Evolutionary conservation across 78 protist genomes (phyloP).

Genomic region (Mastigamoeba balamuthi): DNA sequence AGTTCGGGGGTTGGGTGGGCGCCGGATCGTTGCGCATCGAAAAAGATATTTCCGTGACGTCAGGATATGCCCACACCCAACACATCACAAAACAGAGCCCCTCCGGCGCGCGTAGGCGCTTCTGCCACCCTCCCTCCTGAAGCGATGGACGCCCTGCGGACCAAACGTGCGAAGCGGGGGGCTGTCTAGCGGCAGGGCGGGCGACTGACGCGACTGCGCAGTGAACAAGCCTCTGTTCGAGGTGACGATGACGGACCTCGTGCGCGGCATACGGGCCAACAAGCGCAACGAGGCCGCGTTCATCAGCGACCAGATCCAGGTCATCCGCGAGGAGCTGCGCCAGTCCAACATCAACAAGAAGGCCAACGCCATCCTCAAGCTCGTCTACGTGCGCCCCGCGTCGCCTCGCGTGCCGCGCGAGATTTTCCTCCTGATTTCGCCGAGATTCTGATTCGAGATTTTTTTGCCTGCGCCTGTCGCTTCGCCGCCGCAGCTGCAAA

Average conservation of each 20-base stretch:
- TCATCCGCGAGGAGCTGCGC: constrained; percentile 74
- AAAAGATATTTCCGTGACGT: too few relatives aligned
- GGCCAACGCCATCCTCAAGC: constrained; percentile 77
- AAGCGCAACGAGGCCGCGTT: constrained; percentile 65
- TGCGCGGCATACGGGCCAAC: constrained; percentile 70
- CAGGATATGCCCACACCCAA: too few relatives aligned
- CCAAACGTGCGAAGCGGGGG: too few relatives aligned
- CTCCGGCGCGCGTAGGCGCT: too few relatives aligned
- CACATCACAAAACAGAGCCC: too few relatives aligned
- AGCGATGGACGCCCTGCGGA: too few relatives aligned
- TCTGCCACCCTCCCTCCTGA: too few relatives aligned
- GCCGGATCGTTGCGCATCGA: too few relatives aligned
- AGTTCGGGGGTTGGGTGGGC: too few relatives aligned
- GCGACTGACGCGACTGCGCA: too few relatives aligned
- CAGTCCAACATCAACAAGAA: constrained; percentile 35
- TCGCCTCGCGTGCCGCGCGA: too few relatives aligned
- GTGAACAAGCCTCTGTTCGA: constrained; percentile 72
- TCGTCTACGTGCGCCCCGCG: constrained; percentile 65
- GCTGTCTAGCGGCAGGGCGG: too few relatives aligned
- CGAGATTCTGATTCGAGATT: neutral
- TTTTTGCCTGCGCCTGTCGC: neutral
- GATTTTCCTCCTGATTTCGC: neutral
- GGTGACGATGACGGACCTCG: constrained; percentile 73
- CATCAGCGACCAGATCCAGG: constrained; percentile 58
- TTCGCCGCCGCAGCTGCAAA: constrained; percentile 81